Evolutionary conservation across 2,329 filamentous ascomycete genomes (phyloP).

Genomic region (Penicillium decumbens): DNA sequence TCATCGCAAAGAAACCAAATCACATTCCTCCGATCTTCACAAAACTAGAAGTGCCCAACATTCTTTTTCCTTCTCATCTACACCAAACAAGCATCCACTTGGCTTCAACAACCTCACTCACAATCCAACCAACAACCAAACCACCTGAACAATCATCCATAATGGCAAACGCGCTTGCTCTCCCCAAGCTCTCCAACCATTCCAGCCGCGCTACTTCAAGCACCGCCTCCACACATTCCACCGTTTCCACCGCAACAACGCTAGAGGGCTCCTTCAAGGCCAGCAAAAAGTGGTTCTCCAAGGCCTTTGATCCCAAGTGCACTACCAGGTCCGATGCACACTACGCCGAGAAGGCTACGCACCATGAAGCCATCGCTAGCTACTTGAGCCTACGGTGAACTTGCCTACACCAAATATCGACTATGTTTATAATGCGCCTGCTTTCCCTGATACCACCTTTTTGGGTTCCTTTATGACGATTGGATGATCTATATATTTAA

Average conservation of each 20-base stretch:
- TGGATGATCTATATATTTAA: constrained; percentile 11
- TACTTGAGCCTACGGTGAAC: constrained; percentile 24
- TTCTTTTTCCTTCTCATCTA: background rate
- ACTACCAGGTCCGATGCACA: background rate
- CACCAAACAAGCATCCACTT: background rate
- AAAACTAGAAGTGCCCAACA: background rate
- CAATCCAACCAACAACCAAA: constrained; percentile 1
- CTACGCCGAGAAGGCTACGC: constrained; percentile 10
- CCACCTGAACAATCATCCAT: background rate
- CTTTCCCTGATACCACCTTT: constrained; percentile 7
- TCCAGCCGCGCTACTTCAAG: constrained; percentile 13
- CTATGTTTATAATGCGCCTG: background rate
- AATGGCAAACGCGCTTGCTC: background rate
- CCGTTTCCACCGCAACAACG: constrained; percentile 24
- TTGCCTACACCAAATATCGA: background rate
- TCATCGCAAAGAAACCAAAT: background rate
- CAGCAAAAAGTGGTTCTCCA: constrained; percentile 20
- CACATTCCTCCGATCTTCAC: background rate
- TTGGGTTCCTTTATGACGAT: constrained; percentile 12
- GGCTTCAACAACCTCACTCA: background rate
- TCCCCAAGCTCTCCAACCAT: constrained; percentile 6
- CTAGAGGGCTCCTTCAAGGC: constrained; percentile 18
- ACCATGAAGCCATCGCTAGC: constrained; percentile 22
- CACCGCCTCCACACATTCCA: constrained; percentile 22
- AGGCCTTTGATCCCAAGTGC: constrained; percentile 6